phyloP scores from a whole-genome alignment of 163 green algal genomes.

The Scenedesmus sp. region DNA sequence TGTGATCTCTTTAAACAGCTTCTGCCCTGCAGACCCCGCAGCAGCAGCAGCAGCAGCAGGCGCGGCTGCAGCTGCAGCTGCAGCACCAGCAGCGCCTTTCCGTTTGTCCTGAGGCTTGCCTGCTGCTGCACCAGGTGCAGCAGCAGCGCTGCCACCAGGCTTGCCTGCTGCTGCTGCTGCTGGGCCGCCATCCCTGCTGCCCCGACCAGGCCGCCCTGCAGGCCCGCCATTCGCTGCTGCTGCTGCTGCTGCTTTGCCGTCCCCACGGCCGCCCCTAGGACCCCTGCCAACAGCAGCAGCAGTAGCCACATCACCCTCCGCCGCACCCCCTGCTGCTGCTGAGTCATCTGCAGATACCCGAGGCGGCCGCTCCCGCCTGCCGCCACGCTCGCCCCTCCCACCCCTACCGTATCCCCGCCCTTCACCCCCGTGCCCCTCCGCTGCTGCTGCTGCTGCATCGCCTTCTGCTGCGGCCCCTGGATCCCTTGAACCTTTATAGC shows the following conservation, averaged over 20 bases:
- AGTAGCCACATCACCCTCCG: background rate
- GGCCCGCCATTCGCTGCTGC: background rate
- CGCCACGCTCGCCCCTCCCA: background rate
- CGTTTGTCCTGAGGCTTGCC: background rate
- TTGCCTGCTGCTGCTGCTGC: background rate
- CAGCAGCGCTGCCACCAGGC: background rate
- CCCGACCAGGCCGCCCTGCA: background rate
- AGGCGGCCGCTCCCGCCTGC: background rate
- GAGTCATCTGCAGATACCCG: background rate
- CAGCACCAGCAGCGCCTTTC: background rate
- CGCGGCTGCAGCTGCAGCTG: background rate
- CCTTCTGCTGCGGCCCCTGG: background rate
- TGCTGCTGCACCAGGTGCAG: background rate
- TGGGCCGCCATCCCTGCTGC: background rate
- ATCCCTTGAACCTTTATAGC: background rate
- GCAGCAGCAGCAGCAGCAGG: background rate
- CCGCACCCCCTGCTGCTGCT: background rate
- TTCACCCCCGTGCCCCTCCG: no score
- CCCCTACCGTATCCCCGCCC: background rate
- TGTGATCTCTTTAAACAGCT: constrained; percentile 48
- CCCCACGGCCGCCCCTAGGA: background rate
- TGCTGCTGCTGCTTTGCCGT: background rate
- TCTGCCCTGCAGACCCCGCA: constrained; percentile 4
- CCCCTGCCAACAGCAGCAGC: background rate
- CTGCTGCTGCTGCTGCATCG: background rate